These are phyloP conservation scores for Russula earlei DNA, from an alignment of 768 basidiomycete species.

Conservation along the genomic window DNA sequence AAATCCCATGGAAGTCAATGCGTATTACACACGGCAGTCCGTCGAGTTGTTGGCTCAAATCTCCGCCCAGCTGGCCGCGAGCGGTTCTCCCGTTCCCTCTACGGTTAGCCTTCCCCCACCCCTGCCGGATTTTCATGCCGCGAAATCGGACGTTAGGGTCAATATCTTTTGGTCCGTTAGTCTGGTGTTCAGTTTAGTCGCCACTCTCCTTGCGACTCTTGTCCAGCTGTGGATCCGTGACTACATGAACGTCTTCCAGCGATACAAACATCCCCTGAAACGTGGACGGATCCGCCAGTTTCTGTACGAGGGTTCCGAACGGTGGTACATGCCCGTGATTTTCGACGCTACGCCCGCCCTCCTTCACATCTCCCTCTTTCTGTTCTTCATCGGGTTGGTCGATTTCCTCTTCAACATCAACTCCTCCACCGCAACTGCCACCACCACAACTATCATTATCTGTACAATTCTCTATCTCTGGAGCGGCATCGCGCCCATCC, in stretches of 20 bases:
- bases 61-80: slow-evolving; percentile 12
- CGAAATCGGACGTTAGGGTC: slow-evolving; percentile 28
- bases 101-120: background rate
- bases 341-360: slow-evolving; percentile 38
- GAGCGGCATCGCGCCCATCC: slow-evolving; percentile 9
- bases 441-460: background rate
- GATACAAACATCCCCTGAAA: slow-evolving; percentile 23
- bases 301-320: slow-evolving; percentile 30
- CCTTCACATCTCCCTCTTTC: slow-evolving; percentile 39
- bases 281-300: slow-evolving; percentile 36
- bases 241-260: background rate
- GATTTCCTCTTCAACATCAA: slow-evolving; percentile 33
- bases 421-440: slow-evolving; percentile 1
- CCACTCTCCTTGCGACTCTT: slow-evolving; percentile 37
- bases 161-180: slow-evolving; percentile 37
- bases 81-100: slow-evolving; percentile 1
- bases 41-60: slow-evolving; percentile 12
- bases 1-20: background rate
- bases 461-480: slow-evolving; percentile 14
- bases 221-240: slow-evolving; percentile 26
- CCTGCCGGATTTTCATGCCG: slow-evolving; percentile 13
- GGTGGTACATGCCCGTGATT: slow-evolving; percentile 33
- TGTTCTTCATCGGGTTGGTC: slow-evolving; percentile 42
- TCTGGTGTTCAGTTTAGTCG: slow-evolving; percentile 31
- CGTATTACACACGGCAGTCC: background rate